A percentile compares a stretch with the other conserved stretches of the same genome.
Conservation (phyloP, 2,329 filamentous ascomycete species). For the Aureobasidium sp. region DNA sequence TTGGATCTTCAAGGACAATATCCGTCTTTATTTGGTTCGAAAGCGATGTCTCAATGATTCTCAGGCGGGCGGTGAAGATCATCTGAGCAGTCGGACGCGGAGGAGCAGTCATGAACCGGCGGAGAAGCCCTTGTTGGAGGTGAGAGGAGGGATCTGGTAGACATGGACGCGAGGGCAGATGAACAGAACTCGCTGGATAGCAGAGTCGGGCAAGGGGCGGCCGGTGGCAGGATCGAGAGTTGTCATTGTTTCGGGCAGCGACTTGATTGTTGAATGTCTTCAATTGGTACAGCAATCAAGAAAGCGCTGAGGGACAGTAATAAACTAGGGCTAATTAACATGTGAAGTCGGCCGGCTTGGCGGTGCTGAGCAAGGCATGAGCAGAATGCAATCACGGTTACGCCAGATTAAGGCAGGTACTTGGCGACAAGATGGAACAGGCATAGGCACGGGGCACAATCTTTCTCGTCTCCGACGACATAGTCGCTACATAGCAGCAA, state of each 20-base stretch:
- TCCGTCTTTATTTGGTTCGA: constrained; percentile 51
- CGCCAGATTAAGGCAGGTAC: not conserved
- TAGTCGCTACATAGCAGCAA: too few species aligned
- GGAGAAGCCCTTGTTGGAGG: constrained; percentile 68
- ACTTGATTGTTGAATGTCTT: not conserved
- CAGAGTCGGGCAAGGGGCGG: constrained; percentile 57
- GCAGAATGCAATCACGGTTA: not conserved
- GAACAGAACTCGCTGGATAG: constrained; percentile 80
- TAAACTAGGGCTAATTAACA: not conserved
- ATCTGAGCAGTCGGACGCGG: constrained; percentile 54
- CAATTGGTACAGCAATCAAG: not conserved
- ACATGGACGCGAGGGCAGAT: constrained; percentile 66
- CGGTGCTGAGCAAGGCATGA: not conserved
- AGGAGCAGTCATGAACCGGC: constrained; percentile 65
- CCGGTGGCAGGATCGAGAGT: constrained; percentile 64
- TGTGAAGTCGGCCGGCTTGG: not conserved
- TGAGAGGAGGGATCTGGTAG: constrained; percentile 77
- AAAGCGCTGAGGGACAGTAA: not conserved
- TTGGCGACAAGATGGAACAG: not conserved
- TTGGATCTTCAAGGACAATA: constrained; percentile 69
- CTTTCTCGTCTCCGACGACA: not conserved
- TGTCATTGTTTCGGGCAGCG: constrained; percentile 41
- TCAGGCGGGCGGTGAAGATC: constrained; percentile 78
- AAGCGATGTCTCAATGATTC: constrained; percentile 34
- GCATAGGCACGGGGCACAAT: not conserved